Percentiles rank a stretch among this genome's conserved stretches.
Evolutionary conservation across 2,329 filamentous ascomycete genomes (phyloP).

Genomic region (Pestalotiopsis sp.): DNA sequence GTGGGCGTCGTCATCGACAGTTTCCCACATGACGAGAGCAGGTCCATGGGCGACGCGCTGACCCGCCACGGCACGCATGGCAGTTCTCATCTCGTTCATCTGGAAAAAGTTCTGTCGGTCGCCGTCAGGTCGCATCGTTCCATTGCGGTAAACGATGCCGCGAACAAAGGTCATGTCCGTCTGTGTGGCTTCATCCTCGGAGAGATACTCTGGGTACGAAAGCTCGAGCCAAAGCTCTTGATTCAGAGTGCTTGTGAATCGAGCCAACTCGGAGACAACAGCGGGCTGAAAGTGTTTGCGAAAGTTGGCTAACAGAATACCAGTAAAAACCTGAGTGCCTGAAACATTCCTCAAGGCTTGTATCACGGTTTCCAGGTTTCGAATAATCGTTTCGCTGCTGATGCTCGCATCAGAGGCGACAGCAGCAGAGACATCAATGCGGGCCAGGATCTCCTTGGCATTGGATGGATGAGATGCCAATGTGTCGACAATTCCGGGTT

Average conservation of each 20-base stretch:
- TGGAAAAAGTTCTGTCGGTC: conserved; percentile 11
- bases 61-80: conserved; percentile 3
- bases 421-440: not conserved
- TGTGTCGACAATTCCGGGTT: not conserved
- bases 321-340: not conserved
- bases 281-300: not conserved
- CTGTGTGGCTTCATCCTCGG: not conserved
- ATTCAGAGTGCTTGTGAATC: not conserved
- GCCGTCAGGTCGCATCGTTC: conserved; percentile 8
- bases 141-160: conserved; percentile 4
- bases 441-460: conserved; percentile 2
- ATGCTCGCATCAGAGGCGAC: not conserved
- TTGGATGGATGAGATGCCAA: not conserved
- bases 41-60: conserved; percentile 4
- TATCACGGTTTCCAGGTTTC: not conserved
- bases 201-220: not conserved
- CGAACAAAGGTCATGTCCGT: conserved; percentile 2
- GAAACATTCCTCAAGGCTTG: not conserved
- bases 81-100: conserved; percentile 7
- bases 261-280: not conserved
- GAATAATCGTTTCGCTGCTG: not conserved
- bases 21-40: conserved; percentile 5
- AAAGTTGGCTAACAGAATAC: not conserved
- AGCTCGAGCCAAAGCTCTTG: conserved; percentile 4
- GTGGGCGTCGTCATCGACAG: not conserved